Conservation (phyloP, 2,329 filamentous ascomycete species). For the Exserohilum rostratum region DNA sequence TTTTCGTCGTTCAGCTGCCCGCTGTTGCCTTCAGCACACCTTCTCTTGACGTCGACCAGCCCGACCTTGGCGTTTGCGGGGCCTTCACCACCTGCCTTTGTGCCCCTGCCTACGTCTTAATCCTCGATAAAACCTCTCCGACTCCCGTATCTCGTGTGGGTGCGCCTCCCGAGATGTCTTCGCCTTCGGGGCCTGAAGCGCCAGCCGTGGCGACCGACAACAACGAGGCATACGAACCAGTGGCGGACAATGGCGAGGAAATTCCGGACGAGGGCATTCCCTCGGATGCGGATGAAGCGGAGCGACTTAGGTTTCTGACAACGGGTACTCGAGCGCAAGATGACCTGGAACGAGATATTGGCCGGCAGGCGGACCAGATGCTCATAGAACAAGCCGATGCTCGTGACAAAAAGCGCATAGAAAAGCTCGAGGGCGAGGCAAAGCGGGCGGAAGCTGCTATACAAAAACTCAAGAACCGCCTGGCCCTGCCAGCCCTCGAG, state of each 20-base stretch:
- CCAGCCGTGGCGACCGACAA: constrained; percentile 17
- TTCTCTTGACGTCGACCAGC: not conserved
- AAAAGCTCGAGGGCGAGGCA: constrained; percentile 59
- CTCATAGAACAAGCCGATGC: constrained; percentile 68
- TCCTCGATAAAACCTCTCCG: not conserved
- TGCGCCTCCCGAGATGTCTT: constrained; percentile 14
- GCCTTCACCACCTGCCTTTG: not conserved
- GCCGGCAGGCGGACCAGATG: constrained; percentile 66
- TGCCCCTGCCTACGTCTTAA: not conserved
- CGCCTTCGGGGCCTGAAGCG: constrained; percentile 15
- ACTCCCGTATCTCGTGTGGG: not conserved
- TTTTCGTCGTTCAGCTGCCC: constrained; percentile 3
- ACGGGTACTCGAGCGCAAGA: constrained; percentile 73
- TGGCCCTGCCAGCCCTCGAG: constrained; percentile 61
- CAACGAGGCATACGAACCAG: constrained; percentile 7
- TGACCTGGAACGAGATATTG: constrained; percentile 88
- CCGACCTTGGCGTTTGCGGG: not conserved
- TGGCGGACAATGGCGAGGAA: constrained; percentile 15
- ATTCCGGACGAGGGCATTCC: constrained; percentile 27
- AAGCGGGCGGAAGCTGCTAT: constrained; percentile 71
- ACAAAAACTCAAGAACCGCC: constrained; percentile 62
- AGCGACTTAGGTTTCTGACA: constrained; percentile 48
- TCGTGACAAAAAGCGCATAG: constrained; percentile 66
- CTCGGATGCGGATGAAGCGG: constrained; percentile 49
- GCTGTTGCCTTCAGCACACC: constrained; percentile 25